Evolutionary conservation across 768 basidiomycete genomes (phyloP).

Genomic region (Trichaptum fuscoviolaceum): DNA sequence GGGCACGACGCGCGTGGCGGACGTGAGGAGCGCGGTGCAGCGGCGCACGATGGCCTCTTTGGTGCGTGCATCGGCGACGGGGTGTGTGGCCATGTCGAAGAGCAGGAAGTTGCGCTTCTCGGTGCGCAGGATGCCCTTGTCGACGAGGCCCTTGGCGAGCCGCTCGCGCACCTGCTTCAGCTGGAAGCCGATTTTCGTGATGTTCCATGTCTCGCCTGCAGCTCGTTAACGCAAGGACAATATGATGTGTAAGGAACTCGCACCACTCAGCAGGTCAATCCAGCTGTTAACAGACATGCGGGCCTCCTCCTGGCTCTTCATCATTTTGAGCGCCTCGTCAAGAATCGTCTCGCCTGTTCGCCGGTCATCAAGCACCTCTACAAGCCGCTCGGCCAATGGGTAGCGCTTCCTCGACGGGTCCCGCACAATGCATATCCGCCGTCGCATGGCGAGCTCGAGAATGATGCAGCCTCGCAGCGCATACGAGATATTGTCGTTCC

Average conservation of each 20-base stretch:
- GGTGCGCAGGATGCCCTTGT: constrained; percentile 98
- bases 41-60: constrained; percentile 84
- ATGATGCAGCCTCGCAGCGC: constrained; percentile 97
- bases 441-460: constrained; percentile 92
- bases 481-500: constrained; percentile 99
- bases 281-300: constrained; percentile 80
- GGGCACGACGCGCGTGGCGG: constrained; percentile 77
- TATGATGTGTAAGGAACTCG: constrained; percentile 26
- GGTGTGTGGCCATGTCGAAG: constrained; percentile 99
- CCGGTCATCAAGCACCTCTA: constrained; percentile 89
- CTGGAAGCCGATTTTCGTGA: constrained; percentile 99
- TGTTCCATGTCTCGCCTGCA: constrained; percentile 98
- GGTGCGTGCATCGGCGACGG: constrained; percentile 86
- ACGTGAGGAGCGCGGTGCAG: constrained; percentile 71
- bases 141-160: constrained; percentile 92
- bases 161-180: constrained; percentile 98
- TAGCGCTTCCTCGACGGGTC: constrained; percentile 74
- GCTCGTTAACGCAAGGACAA: constrained; percentile 1
- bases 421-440: constrained; percentile 85
- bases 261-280: constrained; percentile 93
- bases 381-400: constrained; percentile 73
- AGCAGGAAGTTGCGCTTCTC: constrained; percentile 98
- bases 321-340: constrained; percentile 94
- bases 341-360: constrained; percentile 95
- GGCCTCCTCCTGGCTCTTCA: constrained; percentile 64